A percentile compares a stretch with the other conserved stretches of the same genome.
These are phyloP conservation scores for Apiospora marii DNA, from an alignment of 2,329 filamentous ascomycete genomes.

Conservation along the genomic window DNA sequence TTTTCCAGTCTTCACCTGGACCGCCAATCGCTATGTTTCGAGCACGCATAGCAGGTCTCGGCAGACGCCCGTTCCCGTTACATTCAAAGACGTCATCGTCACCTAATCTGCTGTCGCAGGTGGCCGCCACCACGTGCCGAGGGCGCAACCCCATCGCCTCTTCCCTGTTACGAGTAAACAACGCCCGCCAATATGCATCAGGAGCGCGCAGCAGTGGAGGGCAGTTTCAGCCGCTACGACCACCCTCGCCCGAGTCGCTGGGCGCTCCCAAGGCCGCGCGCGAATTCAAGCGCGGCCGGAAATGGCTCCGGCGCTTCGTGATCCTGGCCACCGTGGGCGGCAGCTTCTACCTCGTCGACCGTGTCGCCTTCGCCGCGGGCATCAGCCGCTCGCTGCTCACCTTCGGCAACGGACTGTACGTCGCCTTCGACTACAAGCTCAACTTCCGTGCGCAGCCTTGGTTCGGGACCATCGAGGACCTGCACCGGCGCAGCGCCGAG, in stretches of 20 bases:
- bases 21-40: slow-evolving; percentile 34
- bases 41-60: slow-evolving; percentile 37
- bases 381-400: slow-evolving; percentile 82
- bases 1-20: background rate
- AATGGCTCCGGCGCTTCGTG: slow-evolving; percentile 79
- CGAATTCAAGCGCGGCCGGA: slow-evolving; percentile 72
- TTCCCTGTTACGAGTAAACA: slow-evolving; percentile 25
- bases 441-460: slow-evolving; percentile 88
- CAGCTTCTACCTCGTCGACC: slow-evolving; percentile 73
- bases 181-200: slow-evolving; percentile 37
- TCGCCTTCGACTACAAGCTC: slow-evolving; percentile 93
- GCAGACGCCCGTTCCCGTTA: slow-evolving; percentile 29
- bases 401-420: slow-evolving; percentile 79
- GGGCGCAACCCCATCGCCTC: slow-evolving; percentile 28
- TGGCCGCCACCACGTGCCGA: slow-evolving; percentile 16
- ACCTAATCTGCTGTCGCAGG: slow-evolving; percentile 20
- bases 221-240: slow-evolving; percentile 71
- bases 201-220: slow-evolving; percentile 32
- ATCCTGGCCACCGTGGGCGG: slow-evolving; percentile 68
- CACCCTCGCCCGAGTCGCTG: slow-evolving; percentile 80
- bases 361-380: slow-evolving; percentile 78
- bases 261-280: slow-evolving; percentile 76
- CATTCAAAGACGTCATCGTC: slow-evolving; percentile 22
- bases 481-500: slow-evolving; percentile 86
- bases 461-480: slow-evolving; percentile 75